A percentile compares a stretch with the other conserved stretches of the same genome.
Evolutionary conservation across 2,329 filamentous ascomycete species (phyloP).

Genomic region (Lachnellula suecica): DNA sequence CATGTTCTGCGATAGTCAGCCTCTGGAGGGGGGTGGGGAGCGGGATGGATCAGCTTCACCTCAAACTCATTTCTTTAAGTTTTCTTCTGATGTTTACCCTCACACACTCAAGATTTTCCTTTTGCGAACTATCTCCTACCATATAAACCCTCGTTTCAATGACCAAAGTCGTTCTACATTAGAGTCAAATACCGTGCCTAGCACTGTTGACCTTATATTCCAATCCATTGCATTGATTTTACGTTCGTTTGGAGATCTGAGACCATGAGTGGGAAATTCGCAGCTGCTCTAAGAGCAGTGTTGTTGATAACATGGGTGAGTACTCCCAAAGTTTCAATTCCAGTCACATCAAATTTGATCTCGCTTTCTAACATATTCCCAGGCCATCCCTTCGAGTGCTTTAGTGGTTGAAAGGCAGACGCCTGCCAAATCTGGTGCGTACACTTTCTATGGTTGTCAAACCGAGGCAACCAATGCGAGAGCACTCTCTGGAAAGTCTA

Average conservation of each 20-base stretch:
- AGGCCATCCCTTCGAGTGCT: neutral
- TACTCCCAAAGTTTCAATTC: too few species aligned
- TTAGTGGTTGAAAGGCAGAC: neutral
- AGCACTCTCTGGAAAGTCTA: conserved; percentile 1
- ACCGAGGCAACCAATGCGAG: conserved; percentile 7
- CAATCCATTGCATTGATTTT: neutral
- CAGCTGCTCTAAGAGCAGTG: conserved; percentile 7
- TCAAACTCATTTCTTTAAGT: neutral
- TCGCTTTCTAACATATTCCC: neutral
- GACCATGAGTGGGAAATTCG: conserved; percentile 1
- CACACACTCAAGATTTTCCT: too few species aligned
- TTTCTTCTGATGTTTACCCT: neutral
- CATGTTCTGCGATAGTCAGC: neutral
- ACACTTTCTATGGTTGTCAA: too few species aligned
- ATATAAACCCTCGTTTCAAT: neutral
- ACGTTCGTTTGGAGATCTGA: neutral
- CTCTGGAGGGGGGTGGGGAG: too few species aligned
- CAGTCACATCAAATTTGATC: neutral
- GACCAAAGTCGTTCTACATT: neutral
- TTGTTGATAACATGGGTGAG: conserved; percentile 6
- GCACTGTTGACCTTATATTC: neutral
- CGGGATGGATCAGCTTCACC: neutral
- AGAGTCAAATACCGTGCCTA: neutral
- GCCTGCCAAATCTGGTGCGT: too few species aligned
- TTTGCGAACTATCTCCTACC: too few species aligned